Evolutionary conservation across 2,329 filamentous ascomycete species (phyloP), one percentile per base, ranked within the genome.

Genomic region (Stemphylium lycopersici): DNA sequence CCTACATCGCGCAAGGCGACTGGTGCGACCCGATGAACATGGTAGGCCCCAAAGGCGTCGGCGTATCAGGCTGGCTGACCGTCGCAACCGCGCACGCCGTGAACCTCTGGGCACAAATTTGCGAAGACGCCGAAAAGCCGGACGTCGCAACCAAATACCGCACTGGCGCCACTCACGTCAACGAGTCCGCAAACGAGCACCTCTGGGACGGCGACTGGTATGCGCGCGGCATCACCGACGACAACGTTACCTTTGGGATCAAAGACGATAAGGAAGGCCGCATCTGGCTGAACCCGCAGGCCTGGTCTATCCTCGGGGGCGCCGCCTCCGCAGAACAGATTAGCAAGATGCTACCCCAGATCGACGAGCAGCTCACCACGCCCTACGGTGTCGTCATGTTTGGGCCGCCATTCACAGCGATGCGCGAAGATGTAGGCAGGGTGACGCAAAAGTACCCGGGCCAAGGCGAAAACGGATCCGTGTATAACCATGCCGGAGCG

Each of bases 1-100:
- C 80, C 65, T 85, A 80, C 71, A 84, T 85, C 58, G 81, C 81
- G 0, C 82, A 84, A 67, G 83, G 83, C 32, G 83, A 85, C 66
- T 85, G 83, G 83, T 85, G 83, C 59, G 83, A 85, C 56, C 83
- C 83, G 3, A 83, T 85, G 80, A 85, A 85, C 69, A 85, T 85
- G 83, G 83, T 84, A n/a, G 82, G 82, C 3, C 82, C 81, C 65
- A 84, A 83, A 66, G 83, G 83, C 34, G 77, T 79, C 48, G 83
- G 83, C 20, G 83, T 85, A 1, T 85, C 83, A 0, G 83, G 82
- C 16, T 85, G 83, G 83, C 77, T 85, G 31, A 85, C 83, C 0
- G 74, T 85, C 2, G 82, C 83, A 5, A 84, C 82, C 0, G 82
- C 73, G 0, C 83, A 81, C 60, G 81, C 83, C 0, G 71, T 82